Conservation (phyloP, 2,329 filamentous ascomycete genomes). For the Diaporthe australafricana region DNA sequence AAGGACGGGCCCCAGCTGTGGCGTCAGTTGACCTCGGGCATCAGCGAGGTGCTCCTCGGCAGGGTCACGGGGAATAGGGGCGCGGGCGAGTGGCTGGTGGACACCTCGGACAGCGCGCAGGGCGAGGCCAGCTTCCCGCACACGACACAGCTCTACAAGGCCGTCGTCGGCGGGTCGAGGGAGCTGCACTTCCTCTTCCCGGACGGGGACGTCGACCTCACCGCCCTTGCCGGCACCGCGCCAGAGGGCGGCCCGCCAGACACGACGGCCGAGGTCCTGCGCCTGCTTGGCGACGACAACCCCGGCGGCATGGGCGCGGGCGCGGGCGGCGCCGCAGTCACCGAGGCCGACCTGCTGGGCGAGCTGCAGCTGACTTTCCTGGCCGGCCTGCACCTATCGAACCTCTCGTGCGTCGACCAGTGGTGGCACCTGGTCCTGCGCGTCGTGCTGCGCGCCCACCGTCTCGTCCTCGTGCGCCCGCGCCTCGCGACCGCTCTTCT, state of each 20-base stretch:
- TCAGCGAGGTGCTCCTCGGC: slow-evolving; percentile 57
- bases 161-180: slow-evolving; percentile 44
- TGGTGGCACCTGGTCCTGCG: slow-evolving; percentile 69
- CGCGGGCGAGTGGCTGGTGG: slow-evolving; percentile 61
- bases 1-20: slow-evolving; percentile 56
- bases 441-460: slow-evolving; percentile 62
- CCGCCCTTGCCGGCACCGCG: slow-evolving; percentile 46
- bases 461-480: slow-evolving; percentile 56
- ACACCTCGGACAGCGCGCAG: slow-evolving; percentile 64
- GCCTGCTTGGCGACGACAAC: slow-evolving; percentile 48
- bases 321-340: slow-evolving; percentile 40
- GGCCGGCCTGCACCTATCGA: slow-evolving; percentile 67
- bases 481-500: slow-evolving; percentile 60
- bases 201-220: slow-evolving; percentile 56
- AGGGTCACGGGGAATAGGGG: slow-evolving; percentile 57
- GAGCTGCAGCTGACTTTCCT: slow-evolving; percentile 72
- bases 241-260: slow-evolving; percentile 48
- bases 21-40: slow-evolving; percentile 61
- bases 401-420: slow-evolving; percentile 69
- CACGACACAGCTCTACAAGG: slow-evolving; percentile 48
- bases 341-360: slow-evolving; percentile 61
- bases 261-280: slow-evolving; percentile 60
- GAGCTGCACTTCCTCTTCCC: slow-evolving; percentile 62
- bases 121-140: slow-evolving; percentile 55
- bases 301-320: too few relatives aligned